Evolutionary conservation across 2,329 filamentous ascomycete genomes (phyloP).

Genomic region (Fusarium burgessii): DNA sequence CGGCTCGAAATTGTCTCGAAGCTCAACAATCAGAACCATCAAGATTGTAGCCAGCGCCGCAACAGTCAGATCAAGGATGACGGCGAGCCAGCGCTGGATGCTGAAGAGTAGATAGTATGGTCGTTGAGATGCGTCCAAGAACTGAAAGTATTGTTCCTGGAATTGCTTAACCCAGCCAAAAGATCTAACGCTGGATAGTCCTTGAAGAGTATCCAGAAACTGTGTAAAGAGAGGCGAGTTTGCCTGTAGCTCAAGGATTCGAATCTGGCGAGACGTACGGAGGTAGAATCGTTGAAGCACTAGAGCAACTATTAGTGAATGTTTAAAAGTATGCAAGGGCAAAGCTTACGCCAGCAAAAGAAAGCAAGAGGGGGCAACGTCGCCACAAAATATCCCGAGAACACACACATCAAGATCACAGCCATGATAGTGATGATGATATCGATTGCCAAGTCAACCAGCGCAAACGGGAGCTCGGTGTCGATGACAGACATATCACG

Average conservation of each 20-base stretch:
- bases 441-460: constrained; percentile 42
- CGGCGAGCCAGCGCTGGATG: constrained; percentile 62
- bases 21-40: constrained; percentile 58
- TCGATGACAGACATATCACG: constrained; percentile 55
- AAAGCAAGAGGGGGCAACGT: constrained; percentile 1
- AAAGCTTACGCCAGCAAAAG: constrained; percentile 19
- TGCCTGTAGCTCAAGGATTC: constrained; percentile 49
- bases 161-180: constrained; percentile 48
- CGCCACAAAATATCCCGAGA: constrained; percentile 26
- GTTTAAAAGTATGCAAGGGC: background rate
- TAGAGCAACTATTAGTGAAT: background rate
- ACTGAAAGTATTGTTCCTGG: constrained; percentile 24
- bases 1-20: constrained; percentile 38
- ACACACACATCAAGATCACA: constrained; percentile 29
- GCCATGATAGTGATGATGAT: constrained; percentile 4
- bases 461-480: constrained; percentile 47
- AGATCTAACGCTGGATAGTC: constrained; percentile 50
- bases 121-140: constrained; percentile 52
- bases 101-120: constrained; percentile 58
- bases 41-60: constrained; percentile 58
- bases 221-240: constrained; percentile 48
- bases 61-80: constrained; percentile 61
- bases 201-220: constrained; percentile 46
- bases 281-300: constrained; percentile 37
- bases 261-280: constrained; percentile 49